phyloP scores from a whole-genome alignment of 148 eudicot species.

The Fagopyrum tataricum region DNA sequence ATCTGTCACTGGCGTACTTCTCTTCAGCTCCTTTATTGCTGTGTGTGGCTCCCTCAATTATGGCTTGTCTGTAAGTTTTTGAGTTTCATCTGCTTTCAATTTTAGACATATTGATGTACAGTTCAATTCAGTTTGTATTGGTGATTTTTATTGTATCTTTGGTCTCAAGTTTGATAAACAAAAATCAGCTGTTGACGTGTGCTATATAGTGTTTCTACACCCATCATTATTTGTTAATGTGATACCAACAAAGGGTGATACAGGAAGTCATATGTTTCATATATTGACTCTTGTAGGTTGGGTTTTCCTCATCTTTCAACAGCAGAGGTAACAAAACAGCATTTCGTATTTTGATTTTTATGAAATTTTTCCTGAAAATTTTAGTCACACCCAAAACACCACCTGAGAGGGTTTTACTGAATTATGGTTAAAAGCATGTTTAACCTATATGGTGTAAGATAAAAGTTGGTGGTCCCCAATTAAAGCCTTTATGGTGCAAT shows the following conservation, averaged over 20 bases:
- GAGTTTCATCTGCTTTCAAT: not conserved
- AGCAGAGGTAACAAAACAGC: conserved; percentile 9
- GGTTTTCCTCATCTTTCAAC: conserved; percentile 19
- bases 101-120: not conserved
- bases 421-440: not conserved
- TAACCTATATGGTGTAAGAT: not conserved
- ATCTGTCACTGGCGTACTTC: conserved; percentile 24
- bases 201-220: too few species aligned
- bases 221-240: too few species aligned
- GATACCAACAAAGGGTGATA: too few species aligned
- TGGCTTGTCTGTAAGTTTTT: conserved; percentile 35
- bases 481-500: too few species aligned
- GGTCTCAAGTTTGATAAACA: too few species aligned
- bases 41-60: conserved; percentile 29
- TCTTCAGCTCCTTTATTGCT: conserved; percentile 29
- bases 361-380: not conserved
- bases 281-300: conserved; percentile 13
- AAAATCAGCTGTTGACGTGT: too few species aligned
- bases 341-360: not conserved
- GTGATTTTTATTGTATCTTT: too few species aligned
- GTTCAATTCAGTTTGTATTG: not conserved
- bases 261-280: too few species aligned
- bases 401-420: too few species aligned
- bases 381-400: not conserved
- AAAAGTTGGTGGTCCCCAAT: too few species aligned